Evolutionary conservation across 2,329 filamentous ascomycete species (phyloP).

Genomic region (Falciphora oryzae): DNA sequence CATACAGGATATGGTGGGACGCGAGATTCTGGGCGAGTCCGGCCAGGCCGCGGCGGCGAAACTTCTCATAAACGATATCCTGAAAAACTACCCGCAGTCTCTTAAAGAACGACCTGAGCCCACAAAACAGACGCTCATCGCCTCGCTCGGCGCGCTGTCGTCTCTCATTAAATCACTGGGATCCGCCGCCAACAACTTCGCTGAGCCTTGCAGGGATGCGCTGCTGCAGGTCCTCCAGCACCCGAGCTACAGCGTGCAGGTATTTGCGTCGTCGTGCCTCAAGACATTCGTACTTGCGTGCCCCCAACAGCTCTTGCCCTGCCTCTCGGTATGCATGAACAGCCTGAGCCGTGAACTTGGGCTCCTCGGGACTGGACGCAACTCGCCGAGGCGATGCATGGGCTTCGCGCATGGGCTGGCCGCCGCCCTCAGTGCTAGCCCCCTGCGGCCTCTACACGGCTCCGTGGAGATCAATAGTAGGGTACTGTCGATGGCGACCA

Average conservation of each 20-base stretch:
- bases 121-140: slow-evolving; percentile 76
- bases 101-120: slow-evolving; percentile 84
- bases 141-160: slow-evolving; percentile 70
- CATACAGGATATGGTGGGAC: slow-evolving; percentile 76
- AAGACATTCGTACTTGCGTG: slow-evolving; percentile 85
- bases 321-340: slow-evolving; percentile 94
- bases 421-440: slow-evolving; percentile 83
- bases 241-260: slow-evolving; percentile 92
- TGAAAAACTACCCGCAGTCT: slow-evolving; percentile 92
- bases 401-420: slow-evolving; percentile 90
- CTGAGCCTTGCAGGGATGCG: slow-evolving; percentile 79
- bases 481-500: slow-evolving; percentile 85
- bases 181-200: slow-evolving; percentile 72
- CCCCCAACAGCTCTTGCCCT: slow-evolving; percentile 84
- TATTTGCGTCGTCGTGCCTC: slow-evolving; percentile 80
- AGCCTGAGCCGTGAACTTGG: slow-evolving; percentile 83
- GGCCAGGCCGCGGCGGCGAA: slow-evolving; percentile 80
- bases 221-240: slow-evolving; percentile 88
- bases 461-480: slow-evolving; percentile 93
- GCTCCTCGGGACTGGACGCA: slow-evolving; percentile 66
- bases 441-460: slow-evolving; percentile 81
- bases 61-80: slow-evolving; percentile 74
- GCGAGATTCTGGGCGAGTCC: slow-evolving; percentile 78
- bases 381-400: slow-evolving; percentile 76
- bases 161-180: slow-evolving; percentile 75